Evolutionary conservation across 192 early-diverging fungal genomes (phyloP), one percentile per base, ranked within the genome.

Genomic region (Mortierella claussenii): DNA sequence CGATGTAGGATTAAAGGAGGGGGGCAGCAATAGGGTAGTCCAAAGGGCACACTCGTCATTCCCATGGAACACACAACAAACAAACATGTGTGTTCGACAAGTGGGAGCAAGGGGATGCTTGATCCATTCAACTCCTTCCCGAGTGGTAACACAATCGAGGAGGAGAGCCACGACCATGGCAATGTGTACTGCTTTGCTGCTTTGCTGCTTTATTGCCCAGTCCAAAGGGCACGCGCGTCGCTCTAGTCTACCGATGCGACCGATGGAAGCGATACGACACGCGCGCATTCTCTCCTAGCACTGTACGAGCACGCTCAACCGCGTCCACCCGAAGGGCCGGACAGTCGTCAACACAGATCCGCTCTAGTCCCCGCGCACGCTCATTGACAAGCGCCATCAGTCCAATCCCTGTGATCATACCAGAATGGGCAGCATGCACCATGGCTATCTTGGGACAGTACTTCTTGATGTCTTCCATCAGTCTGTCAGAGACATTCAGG

Each of bases 371-470:
- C n/a, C 36, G 33, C 6, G 63, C 71, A 15, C 71, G 62, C 30
- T 50, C 40, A 34, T 48, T 60, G 33, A 66, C 71, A n/a, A 75
- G 50, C 9, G 71, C 56, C 56, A 65, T 55, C 26, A 75, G n/a
- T 3, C 63, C 56, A 26, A 65, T 48, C 8, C 71, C 71, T 4
- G 71, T 60, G 21, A 75, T 40, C 44, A 47, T 17, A 0, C 68
- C 68, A 2, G 63, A 65, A 34, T 37, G 57, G 11, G 71, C 46
- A 18, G 66, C 7, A 20, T 75, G 64, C 24, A 75, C 23, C 4
- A 40, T 10, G 17, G 50, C 48, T 28, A 75, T 66, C 56, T 65
- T 75, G 2, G 71, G 71, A 18, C 71, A 75, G n/a, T 65, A 49
- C n/a, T 58, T 49, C 57, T 42, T 59, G 49, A 75, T 57, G 17